Percentiles rank a stretch among this genome's conserved stretches.
Evolutionary conservation across 169 alveolate species (phyloP).

Genomic region (Blepharisma undulans): DNA sequence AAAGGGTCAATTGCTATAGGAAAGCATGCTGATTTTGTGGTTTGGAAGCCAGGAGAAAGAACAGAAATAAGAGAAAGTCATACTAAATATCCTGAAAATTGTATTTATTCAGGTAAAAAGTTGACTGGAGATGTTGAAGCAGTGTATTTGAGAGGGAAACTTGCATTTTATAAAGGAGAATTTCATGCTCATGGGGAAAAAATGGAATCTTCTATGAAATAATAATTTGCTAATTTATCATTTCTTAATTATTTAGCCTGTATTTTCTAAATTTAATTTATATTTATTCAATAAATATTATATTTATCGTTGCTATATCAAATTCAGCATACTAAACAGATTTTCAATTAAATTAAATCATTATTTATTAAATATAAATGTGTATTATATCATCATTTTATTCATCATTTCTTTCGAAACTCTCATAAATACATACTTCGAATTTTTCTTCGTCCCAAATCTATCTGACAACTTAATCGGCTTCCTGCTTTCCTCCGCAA

Average conservation of each 20-base stretch:
- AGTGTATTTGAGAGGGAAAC: constrained; percentile 28
- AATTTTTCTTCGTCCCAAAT: background rate
- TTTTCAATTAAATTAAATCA: too few species aligned
- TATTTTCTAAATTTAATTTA: too few species aligned
- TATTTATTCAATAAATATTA: too few species aligned
- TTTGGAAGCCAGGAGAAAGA: background rate
- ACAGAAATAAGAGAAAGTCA: background rate
- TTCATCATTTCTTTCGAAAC: background rate
- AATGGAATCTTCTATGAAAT: background rate
- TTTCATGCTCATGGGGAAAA: background rate
- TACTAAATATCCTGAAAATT: background rate
- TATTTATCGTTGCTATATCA: too few species aligned
- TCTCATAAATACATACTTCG: background rate
- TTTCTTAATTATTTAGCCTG: background rate
- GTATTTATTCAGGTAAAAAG: background rate
- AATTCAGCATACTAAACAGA: background rate
- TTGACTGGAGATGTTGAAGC: constrained; percentile 22
- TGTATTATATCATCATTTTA: background rate
- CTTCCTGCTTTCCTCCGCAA: background rate
- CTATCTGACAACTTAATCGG: background rate
- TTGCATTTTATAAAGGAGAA: background rate
- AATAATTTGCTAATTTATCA: background rate
- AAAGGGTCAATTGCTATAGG: constrained; percentile 23
- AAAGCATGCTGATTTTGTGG: background rate
- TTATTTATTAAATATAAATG: background rate